phyloP scores from a whole-genome alignment of 352 stramenopile species.

The Globisporangium cystogenes region DNA sequence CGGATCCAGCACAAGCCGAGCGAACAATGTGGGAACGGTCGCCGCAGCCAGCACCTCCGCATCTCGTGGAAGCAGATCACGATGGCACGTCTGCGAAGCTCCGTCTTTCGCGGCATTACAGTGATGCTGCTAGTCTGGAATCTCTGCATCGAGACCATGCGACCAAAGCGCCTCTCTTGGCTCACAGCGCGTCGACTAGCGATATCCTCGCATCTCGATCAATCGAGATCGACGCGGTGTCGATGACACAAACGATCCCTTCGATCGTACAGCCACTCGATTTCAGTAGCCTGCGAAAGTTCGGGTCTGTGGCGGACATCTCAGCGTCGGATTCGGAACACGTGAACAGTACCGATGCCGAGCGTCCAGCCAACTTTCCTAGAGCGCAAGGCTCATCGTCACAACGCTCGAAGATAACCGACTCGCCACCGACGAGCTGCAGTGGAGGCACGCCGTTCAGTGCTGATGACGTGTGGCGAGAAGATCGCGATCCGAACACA shows the following conservation, averaged over 20 bases:
- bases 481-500: constrained; percentile 1
- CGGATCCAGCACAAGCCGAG: neutral
- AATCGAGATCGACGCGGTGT: constrained; percentile 5
- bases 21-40: constrained; percentile 1
- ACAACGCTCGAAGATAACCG: neutral
- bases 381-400: neutral
- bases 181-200: neutral
- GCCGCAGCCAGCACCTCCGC: neutral
- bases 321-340: neutral
- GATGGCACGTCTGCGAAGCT: neutral
- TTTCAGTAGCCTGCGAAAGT: constrained; percentile 11
- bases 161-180: neutral
- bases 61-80: neutral
- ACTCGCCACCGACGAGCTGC: neutral
- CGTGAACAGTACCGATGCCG: neutral
- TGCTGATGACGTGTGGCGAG: constrained; percentile 9
- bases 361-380: neutral
- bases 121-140: neutral
- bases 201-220: neutral
- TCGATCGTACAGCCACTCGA: constrained; percentile 9
- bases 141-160: neutral
- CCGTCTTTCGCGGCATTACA: neutral
- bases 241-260: constrained; percentile 8
- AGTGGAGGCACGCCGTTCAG: constrained; percentile 1
- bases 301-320: neutral